phyloP scores from a whole-genome alignment of 768 basidiomycete genomes.

The Scleroderma bovista region DNA sequence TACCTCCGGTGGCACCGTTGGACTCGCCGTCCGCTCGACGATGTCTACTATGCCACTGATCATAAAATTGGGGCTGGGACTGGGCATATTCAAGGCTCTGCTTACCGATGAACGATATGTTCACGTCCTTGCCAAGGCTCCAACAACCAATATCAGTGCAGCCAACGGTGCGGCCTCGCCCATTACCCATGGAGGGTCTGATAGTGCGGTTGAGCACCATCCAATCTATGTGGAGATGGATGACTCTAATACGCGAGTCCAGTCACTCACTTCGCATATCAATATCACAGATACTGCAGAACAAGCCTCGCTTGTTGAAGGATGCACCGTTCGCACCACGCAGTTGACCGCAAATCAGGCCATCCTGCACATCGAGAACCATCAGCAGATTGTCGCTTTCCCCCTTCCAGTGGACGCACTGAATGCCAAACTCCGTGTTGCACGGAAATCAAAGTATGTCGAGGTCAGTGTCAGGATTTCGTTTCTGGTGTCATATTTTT shows the following conservation, averaged over 20 bases:
- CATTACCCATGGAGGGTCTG: background rate
- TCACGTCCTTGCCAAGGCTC: conserved; percentile 22
- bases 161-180: conserved; percentile 5
- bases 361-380: conserved; percentile 10
- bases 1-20: conserved; percentile 9
- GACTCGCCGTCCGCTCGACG: conserved; percentile 17
- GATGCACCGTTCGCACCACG: conserved; percentile 14
- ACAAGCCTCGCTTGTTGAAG: conserved; percentile 11
- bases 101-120: conserved; percentile 15
- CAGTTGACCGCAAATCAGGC: background rate
- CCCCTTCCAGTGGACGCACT: conserved; percentile 40
- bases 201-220: conserved; percentile 14
- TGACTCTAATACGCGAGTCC: conserved; percentile 8
- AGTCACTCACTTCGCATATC: conserved; percentile 14
- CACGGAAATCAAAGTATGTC: conserved; percentile 50
- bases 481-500: background rate
- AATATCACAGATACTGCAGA: conserved; percentile 19
- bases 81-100: conserved; percentile 15
- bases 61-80: background rate
- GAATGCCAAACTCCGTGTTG: conserved; percentile 38
- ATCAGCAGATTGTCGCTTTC: conserved; percentile 28
- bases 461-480: conserved; percentile 19
- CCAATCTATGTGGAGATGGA: conserved; percentile 13
- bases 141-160: conserved; percentile 2
- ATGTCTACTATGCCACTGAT: background rate